Base-by-base conservation (phyloP, 768 basidiomycete species). In the Tricholoma sp. region DNA sequence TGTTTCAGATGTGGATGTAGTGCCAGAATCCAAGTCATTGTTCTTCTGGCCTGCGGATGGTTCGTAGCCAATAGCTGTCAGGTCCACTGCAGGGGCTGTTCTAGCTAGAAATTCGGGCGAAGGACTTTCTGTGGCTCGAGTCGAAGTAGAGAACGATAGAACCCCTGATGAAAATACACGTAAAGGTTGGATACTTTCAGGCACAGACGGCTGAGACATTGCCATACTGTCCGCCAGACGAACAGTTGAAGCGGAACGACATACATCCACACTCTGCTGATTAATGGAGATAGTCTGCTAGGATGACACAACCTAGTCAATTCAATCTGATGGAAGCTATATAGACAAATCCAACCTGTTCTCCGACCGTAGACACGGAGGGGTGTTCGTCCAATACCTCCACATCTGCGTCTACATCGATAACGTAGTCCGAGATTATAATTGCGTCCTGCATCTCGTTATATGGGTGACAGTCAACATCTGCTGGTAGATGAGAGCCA, bases 151-250 rank as follows among this genome's bases (percentile, higher is more conserved):
- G 2, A 44, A 2, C 24, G 44, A 52, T 2, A 61, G 32, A 24
- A 57, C 53, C 28, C 57, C 61, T 37, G 57, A 61, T 36, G 20
- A 57, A 42, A 59, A 59, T 18, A 54, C 53, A 18, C 50, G 55
- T 7, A 32, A 37, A 44, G 47, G 52, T 18, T 56, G 41, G 12
- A 18, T 13, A 33, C 41, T 6, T 31, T 54, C 55, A n/a, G 41
- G 31, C 28, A 51, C 20, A 17, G 37, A n/a, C 31, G n/a, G 10
- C 5, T n/a, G 53, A 47, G 42, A 4, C n/a, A 18, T 4, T 24
- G 42, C 32, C 8, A 29, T 18, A 15, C 39, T 10, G 29, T 34
- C 31, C 31, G 34, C 32, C 12, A 41, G 47, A 24, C 18, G 28
- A 41, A 28, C 11, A 11, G 13, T 13, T 33, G 7, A 37, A 15